Evolutionary conservation across 2,329 filamentous ascomycete species (phyloP), one percentile per base, ranked within the genome.

Genomic region (Monosporascus sp.): DNA sequence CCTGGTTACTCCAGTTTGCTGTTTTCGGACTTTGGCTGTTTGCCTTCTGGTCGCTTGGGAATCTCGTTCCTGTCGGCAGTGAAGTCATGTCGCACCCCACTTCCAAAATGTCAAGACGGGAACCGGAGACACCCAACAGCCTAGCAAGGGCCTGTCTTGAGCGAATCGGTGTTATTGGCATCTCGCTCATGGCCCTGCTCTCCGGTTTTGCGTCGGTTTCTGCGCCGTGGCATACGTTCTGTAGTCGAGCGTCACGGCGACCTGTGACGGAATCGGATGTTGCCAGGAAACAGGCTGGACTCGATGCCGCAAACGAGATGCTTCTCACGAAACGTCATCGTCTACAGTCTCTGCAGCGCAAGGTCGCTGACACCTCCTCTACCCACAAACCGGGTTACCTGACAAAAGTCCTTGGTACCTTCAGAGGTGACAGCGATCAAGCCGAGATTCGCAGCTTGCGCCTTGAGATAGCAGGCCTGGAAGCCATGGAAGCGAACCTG

Each of bases 171-270:
- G 86, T 96, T 41, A 90, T 95, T 57, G 91, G 91, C 3, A 91
- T 94, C 52, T 86, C 87, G 48, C 73, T 94, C 51, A 95, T 96
- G 90, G 91, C 90, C 17, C 79, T 92, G 16, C 76, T 96, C n/a
- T 90, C 90, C 7, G 91, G 91, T 0, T 96, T 95, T 64, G 91
- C 91, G 6, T 90, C 90, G n/a, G 88, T 95, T 36, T 92, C 88
- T 24, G 87, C 88, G 1, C 84, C 91, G 1, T 96, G 91, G 90
- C 88, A 95, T 65, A 90, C 84, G 1, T 90, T 95, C 70, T 81
- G 84, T 24, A 83, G 85, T 31, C 82, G 80, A 40, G 75, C 82
- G 46, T 66, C 71, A 9, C 75, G 73, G 49, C 78, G 81, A 31
- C 82, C 82, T 3, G 82, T 91, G 19, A 86, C 86, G 0, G 90